Evolutionary conservation across 495 filamentous ascomycete species (phyloP).

Genomic region (Cudoniella acicularis): DNA sequence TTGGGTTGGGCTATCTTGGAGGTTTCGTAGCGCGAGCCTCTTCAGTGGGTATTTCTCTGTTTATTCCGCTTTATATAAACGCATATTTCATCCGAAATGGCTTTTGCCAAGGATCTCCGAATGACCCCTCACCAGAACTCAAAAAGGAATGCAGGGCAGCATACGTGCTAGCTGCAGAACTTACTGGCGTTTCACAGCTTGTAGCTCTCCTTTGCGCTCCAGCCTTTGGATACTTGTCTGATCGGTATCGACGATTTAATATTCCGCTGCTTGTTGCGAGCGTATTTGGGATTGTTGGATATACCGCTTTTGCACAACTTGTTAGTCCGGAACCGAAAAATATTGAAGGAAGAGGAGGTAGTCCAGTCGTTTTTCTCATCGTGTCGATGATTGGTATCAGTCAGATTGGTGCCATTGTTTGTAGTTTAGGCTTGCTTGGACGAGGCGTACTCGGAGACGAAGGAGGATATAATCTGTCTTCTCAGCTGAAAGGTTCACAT

Average conservation of each 20-base stretch:
- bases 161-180: slow-evolving; percentile 76
- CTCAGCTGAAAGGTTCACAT: slow-evolving; percentile 19
- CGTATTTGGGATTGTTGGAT: slow-evolving; percentile 68
- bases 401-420: slow-evolving; percentile 95
- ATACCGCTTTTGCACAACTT: slow-evolving; percentile 65
- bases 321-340: slow-evolving; percentile 65
- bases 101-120: slow-evolving; percentile 62
- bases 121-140: slow-evolving; percentile 59
- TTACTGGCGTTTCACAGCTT: slow-evolving; percentile 86
- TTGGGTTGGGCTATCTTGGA: slow-evolving; percentile 84
- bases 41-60: slow-evolving; percentile 92
- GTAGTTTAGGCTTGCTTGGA: slow-evolving; percentile 80
- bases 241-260: slow-evolving; percentile 57
- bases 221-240: slow-evolving; percentile 76
- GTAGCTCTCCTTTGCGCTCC: slow-evolving; percentile 82
- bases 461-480: slow-evolving; percentile 20
- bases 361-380: slow-evolving; percentile 64
- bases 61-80: slow-evolving; percentile 90
- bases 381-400: slow-evolving; percentile 78
- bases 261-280: slow-evolving; percentile 70
- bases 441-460: slow-evolving; percentile 67
- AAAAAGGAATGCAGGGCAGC: slow-evolving; percentile 78
- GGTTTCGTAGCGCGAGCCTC: slow-evolving; percentile 94
- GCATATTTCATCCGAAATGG: slow-evolving; percentile 80
- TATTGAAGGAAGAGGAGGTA: slow-evolving; percentile 53